Evolutionary conservation across 805 yeast species (phyloP), one percentile per base, ranked within the genome.

Genomic region (Teunomyces barrocoloradensis): DNA sequence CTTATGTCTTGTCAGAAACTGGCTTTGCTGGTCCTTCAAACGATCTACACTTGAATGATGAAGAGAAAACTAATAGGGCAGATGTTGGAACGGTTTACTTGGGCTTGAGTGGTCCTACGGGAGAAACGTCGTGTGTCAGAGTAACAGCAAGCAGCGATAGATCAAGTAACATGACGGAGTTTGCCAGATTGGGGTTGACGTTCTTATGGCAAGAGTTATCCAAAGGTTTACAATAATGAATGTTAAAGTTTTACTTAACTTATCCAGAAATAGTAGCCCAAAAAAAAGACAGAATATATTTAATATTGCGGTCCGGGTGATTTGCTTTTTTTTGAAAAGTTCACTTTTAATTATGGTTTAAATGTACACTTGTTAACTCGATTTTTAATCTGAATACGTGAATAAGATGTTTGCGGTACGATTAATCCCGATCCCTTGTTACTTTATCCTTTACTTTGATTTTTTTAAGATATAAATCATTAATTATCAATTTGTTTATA

Each of bases 21-120:
- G 96, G 96, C 1, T 85, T 86, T 73, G 96, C 96, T 0, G 96
- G 96, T 1, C 94, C 95, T 1, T 69, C 73, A 6, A 67, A 64
- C 37, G 75, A 71, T 51, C 61, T 65, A 61, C 82, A 63, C 57
- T 66, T 74, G 44, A 61, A 65, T 18, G 54, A 52, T 27, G 57
- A 51, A 36, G 51, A 48, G 3, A 54, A 32, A 4, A 49, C 40
- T 9, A 66, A 58, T 10, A 25, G 64, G 48, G 66, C 61, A 10
- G 71, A 69, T 33, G 74, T 81, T 1, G 96, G 96, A 3, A 78
- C 82, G 0, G 92, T 85, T 0, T 89, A 74, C 58, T 61, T 88
- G 41, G 96, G 90, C 1, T 70, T 87, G 32, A 75, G 82, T 25
- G 87, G 90, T 1, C 89, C 92, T 0, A 56, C 60, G 10, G 81